A percentile compares a stretch with the other conserved stretches of the same genome.
Conservation (phyloP, 176 grass and related monocot species). For the Triticum monococcum region DNA sequence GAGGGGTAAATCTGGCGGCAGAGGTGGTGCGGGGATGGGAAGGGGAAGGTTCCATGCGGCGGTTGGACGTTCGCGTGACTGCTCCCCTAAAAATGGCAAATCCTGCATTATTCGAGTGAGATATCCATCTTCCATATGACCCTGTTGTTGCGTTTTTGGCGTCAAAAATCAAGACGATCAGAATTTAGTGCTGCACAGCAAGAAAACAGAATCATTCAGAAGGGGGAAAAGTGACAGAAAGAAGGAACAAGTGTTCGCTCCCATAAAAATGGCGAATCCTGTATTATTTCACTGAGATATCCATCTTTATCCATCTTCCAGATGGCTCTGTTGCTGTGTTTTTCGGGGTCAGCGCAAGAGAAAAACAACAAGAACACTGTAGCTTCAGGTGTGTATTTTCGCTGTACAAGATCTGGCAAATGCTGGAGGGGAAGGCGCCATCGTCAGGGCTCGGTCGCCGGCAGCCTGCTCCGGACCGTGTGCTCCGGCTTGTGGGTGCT, state of each 20-base stretch:
- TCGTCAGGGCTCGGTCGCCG: constrained; percentile 32
- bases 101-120: not conserved
- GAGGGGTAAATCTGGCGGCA: no score
- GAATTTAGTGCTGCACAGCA: no score
- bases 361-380: not conserved
- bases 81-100: not conserved
- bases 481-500: constrained; percentile 82
- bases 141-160: not conserved
- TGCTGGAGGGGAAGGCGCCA: not conserved
- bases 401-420: not conserved
- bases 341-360: not conserved
- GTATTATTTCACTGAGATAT: not conserved
- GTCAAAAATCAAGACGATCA: no score
- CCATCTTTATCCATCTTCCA: not conserved
- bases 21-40: no score
- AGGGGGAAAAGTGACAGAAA: not conserved
- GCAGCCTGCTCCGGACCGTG: constrained; percentile 53
- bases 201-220: not conserved
- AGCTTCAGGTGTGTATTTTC: not conserved
- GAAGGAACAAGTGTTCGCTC: not conserved
- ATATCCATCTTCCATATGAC: not conserved
- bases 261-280: not conserved
- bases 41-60: no score
- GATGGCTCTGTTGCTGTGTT: not conserved
- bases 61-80: no score